These are phyloP conservation scores for Venturia carpophila DNA, from an alignment of 2,329 filamentous ascomycete genomes.

Conservation along the genomic window DNA sequence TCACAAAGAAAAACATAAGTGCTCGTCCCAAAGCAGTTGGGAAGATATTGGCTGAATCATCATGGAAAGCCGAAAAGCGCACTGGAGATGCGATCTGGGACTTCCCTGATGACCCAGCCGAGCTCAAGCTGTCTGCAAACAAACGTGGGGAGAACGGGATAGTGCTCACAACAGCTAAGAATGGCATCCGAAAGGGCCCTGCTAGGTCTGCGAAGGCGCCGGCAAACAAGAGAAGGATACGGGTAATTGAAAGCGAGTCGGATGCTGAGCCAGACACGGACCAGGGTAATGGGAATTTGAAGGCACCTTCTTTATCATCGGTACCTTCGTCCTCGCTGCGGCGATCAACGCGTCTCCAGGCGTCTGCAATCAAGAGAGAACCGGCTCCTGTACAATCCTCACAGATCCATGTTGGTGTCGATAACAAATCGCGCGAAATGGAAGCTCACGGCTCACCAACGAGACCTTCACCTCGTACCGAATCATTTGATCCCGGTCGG, in stretches of 20 bases:
- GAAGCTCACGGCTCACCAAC: background rate
- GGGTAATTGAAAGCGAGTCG: background rate
- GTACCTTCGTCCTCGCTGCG: background rate
- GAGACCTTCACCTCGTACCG: background rate
- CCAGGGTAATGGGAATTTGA: background rate
- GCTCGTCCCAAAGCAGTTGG: background rate
- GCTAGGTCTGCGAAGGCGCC: background rate
- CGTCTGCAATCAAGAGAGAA: background rate
- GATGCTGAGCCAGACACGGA: background rate
- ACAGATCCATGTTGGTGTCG: background rate
- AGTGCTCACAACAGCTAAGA: background rate
- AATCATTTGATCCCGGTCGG: background rate
- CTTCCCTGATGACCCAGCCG: background rate
- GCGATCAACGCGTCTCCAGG: conserved; percentile 1
- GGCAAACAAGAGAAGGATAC: background rate
- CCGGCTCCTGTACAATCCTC: background rate
- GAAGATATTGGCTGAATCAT: background rate
- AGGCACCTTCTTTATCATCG: background rate
- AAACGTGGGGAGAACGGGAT: background rate
- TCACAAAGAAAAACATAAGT: background rate
- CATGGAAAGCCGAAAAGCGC: background rate
- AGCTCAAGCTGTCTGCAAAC: background rate
- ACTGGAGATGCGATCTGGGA: background rate
- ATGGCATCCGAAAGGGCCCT: background rate
- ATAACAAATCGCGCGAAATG: background rate